Base-by-base conservation (phyloP, 1,284 basidiomycete genomes). In the Xerocomus amazonicus region DNA sequence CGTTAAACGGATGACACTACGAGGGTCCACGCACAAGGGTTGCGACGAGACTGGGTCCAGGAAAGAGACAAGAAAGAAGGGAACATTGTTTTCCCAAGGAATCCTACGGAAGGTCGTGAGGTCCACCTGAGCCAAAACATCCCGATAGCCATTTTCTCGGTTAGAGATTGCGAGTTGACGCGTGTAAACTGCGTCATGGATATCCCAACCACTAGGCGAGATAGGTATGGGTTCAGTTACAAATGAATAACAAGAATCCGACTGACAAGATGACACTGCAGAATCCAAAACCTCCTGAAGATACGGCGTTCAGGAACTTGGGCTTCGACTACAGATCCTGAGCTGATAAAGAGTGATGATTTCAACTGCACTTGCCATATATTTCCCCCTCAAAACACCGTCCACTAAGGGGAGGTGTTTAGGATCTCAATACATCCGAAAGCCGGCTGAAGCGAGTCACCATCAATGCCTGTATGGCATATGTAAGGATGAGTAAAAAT, bases 21-120 rank as follows among this genome's bases (percentile, higher is more conserved):
- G 79, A 7, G 95, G 95, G 63, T 96, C 95, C 9, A 85, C 92
- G 38, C 74, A 75, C 13, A 99, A 72, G 0, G 88, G 85, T 47
- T 84, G 71, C 52, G 79, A 80, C 3, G 89, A 90, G 26, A 90
- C 84, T 1, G 92, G 91, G 65, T 97, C 88, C 45, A 89, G 65
- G 74, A 97, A 98, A 5, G 87, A 88, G 32, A 96, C 78, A 4
- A 99, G 76, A 75, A 98, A 98, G 72, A 98, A 92, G 0, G 95
- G 91, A 3, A 94, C 81, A 56, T 95, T 80, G 60, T 88, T 76
- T 68, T 98, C 94, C 93, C 93, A 97, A 50, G 92, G 89, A 47
- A 97, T 87, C 16, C 90, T 80, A 14, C 96, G 84, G 65, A 78
- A 93, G 0, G 89, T 91, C 0, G 85, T 81, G 16, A 96, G 75